Base-by-base conservation (phyloP, 1,139 yeast species). In the Yamadazyma buinensis region DNA sequence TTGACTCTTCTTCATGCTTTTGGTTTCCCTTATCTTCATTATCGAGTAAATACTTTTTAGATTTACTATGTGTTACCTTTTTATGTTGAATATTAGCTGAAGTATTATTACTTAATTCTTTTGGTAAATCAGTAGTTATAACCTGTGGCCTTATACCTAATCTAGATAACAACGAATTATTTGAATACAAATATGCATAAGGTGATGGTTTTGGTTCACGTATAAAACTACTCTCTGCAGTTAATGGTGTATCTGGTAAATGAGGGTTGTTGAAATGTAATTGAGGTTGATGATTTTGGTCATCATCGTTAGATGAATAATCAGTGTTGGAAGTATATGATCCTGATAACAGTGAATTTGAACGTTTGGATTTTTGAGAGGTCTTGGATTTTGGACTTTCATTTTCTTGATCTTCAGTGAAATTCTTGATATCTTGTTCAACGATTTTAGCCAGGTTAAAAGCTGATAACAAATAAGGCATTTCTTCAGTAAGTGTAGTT, bases 401-500 rank as follows among this genome's bases (percentile, higher is more conserved):
- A 9, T 48, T 55, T 19, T 17, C 19, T 17, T 17, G 19, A 17
- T 54, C 56, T 33, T 52, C 59, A 30, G 55, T 52, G 45, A 47
- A 65, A 40, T 65, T 72, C 33, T 57, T 58, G 5, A 75, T 58
- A 41, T 75, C 80, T 43, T 70, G 72, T 41, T 72, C 76, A 12
- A 72, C 61, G 25, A 66, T 67, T 40, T 64, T 68, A 2, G 77
- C 80, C 43, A 71, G 70, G 41, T 71, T 67, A 42, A 77, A 77
- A n/a, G 81, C 83, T 12, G 71, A 56, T 72, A 77, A 62, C 44
- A 77, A 56, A 42, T 64, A 69, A 0, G 84, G 84, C 47, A 77
- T 54, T 45, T 76, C 79, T 23, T 75, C 80, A 2, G 76, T 49
- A 5, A 77, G 55, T 2, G 78, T 68, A 1, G 79, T 65, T 42